phyloP scores from a whole-genome alignment of 2,329 filamentous ascomycete species.

The Parascedosporium putredinis region DNA sequence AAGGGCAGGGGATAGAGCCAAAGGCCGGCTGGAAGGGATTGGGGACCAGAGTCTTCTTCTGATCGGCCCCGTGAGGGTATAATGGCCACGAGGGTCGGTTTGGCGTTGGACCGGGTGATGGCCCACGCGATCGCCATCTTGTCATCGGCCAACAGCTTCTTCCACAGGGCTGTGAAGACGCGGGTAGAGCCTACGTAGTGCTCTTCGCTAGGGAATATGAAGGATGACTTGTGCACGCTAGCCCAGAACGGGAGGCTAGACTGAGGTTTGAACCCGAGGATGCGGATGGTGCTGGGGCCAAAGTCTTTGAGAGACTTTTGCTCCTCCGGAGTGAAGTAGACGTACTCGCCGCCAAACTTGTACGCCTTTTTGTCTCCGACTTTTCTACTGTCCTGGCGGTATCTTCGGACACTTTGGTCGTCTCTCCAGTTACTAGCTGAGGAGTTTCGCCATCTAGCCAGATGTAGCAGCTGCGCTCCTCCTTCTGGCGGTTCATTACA shows the following conservation, averaged over 20 bases:
- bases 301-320: slow-evolving; percentile 68
- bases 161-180: slow-evolving; percentile 83
- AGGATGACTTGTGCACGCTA: slow-evolving; percentile 74
- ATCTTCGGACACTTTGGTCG: slow-evolving; percentile 66
- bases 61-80: slow-evolving; percentile 61
- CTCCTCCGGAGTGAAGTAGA: slow-evolving; percentile 79
- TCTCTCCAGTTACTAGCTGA: slow-evolving; percentile 67
- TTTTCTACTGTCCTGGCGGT: slow-evolving; percentile 69
- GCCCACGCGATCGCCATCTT: slow-evolving; percentile 88
- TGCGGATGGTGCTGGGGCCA: slow-evolving; percentile 70
- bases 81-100: slow-evolving; percentile 70
- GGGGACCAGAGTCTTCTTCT: slow-evolving; percentile 54
- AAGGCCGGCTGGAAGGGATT: slow-evolving; percentile 68
- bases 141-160: slow-evolving; percentile 68
- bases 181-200: slow-evolving; percentile 84
- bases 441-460: slow-evolving; percentile 79
- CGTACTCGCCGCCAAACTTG: slow-evolving; percentile 86
- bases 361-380: slow-evolving; percentile 78
- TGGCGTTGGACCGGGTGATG: slow-evolving; percentile 68
- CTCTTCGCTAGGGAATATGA: slow-evolving; percentile 89
- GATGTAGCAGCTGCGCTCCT: slow-evolving; percentile 74
- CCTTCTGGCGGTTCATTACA: slow-evolving; percentile 71
- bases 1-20: slow-evolving; percentile 86
- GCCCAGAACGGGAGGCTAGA: slow-evolving; percentile 71
- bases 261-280: slow-evolving; percentile 88